Evolutionary conservation across 2,329 filamentous ascomycete species (phyloP), one percentile per base, ranked within the genome.

Genomic region (Xylariaceae sp.): DNA sequence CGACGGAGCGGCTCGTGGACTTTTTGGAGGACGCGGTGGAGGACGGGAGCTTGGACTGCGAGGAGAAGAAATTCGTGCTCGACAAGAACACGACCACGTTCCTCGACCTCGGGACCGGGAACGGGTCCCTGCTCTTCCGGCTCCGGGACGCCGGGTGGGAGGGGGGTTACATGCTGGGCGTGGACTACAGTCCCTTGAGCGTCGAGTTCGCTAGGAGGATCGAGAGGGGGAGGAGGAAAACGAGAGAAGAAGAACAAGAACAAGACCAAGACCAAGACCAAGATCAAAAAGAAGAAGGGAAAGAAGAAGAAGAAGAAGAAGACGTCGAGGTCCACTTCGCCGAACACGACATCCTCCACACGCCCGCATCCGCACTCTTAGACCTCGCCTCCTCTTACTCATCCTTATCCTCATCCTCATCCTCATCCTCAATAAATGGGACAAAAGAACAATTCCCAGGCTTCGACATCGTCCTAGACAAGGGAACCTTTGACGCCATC

Each of bases 401-500:
- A 7, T 24, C 21, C 11, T 24, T 11, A 24, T 24, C 21, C 21
- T 24, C 21, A 7, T 24, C 21, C 11, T 24, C 21, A 7, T 24
- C 21, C 11, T 24, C 21, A 6, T 11, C 21, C 21, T n/a, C n/a
- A n/a, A n/a, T n/a, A n/a, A n/a, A n/a, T n/a, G n/a, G n/a, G n/a
- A n/a, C n/a, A n/a, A n/a, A n/a, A n/a, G n/a, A n/a, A n/a, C n/a
- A n/a, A n/a, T n/a, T n/a, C n/a, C 21, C 7, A 0, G 85, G 85
- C 1, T 97, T 89, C 67, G 88, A 97, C 62, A 78, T 96, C 0
- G 83, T 96, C 0, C 74, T 96, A n/a, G 92, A 98, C 65, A 98
- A 98, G 66, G 92, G 92, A 31, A 98, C 92, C 1, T 98, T 97
- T 60, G 92, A 98, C 68, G 92, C 92, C 9, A 84, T 98, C 23